These are phyloP conservation scores for Fusarium poae DNA, from an alignment of 2,329 filamentous ascomycete species.

Conservation along the genomic window DNA sequence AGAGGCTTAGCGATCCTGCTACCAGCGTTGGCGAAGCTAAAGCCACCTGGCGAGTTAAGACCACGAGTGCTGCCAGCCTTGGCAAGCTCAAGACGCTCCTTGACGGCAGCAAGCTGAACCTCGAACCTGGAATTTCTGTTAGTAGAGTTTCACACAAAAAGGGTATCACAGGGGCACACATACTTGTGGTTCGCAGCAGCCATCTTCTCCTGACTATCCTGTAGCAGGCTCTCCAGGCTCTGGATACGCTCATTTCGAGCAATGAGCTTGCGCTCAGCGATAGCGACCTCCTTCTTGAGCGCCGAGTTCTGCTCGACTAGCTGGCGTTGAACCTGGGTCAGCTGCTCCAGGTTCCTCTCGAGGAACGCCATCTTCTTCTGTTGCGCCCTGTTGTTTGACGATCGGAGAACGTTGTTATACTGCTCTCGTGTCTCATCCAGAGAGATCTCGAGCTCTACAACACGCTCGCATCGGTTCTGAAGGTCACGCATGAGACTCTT, in stretches of 20 bases:
- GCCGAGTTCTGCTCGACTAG: constrained; percentile 97
- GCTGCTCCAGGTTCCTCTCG: constrained; percentile 96
- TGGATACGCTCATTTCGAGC: constrained; percentile 97
- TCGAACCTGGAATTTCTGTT: constrained; percentile 78
- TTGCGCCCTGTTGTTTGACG: constrained; percentile 97
- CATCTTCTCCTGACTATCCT: constrained; percentile 98
- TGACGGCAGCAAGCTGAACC: constrained; percentile 94
- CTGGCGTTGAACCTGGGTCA: constrained; percentile 96
- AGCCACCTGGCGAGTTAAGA: constrained; percentile 76
- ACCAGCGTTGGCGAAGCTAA: constrained; percentile 76
- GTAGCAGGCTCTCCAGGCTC: constrained; percentile 89
- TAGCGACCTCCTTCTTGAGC: constrained; percentile 98
- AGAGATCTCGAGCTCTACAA: constrained; percentile 97
- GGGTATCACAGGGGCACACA: constrained; percentile 52
- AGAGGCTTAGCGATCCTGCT: constrained; percentile 78
- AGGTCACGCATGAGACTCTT: constrained; percentile 99
- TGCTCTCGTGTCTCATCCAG: constrained; percentile 97
- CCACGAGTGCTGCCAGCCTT: constrained; percentile 92
- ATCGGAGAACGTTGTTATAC: constrained; percentile 97
- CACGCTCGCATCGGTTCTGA: constrained; percentile 97
- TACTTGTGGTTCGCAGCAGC: constrained; percentile 98
- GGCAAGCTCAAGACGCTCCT: constrained; percentile 95
- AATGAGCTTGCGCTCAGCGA: constrained; percentile 96
- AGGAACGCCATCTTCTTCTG: constrained; percentile 99
- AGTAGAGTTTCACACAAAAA: constrained; percentile 37